Base-by-base conservation (phyloP, 768 basidiomycete genomes). In the Hericium alpestre region DNA sequence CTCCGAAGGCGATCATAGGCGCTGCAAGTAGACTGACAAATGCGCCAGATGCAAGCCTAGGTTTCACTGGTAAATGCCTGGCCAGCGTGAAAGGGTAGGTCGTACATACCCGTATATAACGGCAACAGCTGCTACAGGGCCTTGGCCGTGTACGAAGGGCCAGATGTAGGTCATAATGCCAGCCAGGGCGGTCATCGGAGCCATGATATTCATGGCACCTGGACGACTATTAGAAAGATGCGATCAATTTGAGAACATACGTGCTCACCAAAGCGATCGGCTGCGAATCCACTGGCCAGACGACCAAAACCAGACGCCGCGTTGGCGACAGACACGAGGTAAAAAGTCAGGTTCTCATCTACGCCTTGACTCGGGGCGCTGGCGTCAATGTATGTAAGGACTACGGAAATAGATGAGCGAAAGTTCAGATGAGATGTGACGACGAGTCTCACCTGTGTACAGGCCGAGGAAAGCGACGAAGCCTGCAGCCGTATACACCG, bases 191-290 rank as follows among this genome's bases (percentile, higher is more conserved):
- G 80, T 83, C 38, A 82, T 80, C 0, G 87, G 84, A 11, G 77
- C 77, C 75, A 90, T 83, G 32, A 86, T 71, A 59, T 85, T 90
- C 61, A 89, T 72, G 0, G 80, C 67, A 15, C 89, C 89, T 83
- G 53, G 2, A 25, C 20, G 32, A 15, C 2, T n/a, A 43, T 58
- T 6, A 62, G 54, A 10, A 8, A 16, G 4, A 7, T 37, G 6
- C 40, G 18, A 46, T 18, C 47, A 10, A 48, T 20, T 2, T 11
- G 25, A 16, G 48, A 22, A 49, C 13, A 16, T 12, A 27, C 9
- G 11, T 46, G 60, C 71, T 10, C 53, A 81, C 83, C 83, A 22
- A 79, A 38, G 18, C 70, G 65, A 68, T 89, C 87, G 1, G 78
- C 77, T 1, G 83, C 51, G 25, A 74, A 53, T 10, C 86, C 87